Conservation (phyloP, 768 basidiomycete genomes). For the Cyclocybe aegerita region DNA sequence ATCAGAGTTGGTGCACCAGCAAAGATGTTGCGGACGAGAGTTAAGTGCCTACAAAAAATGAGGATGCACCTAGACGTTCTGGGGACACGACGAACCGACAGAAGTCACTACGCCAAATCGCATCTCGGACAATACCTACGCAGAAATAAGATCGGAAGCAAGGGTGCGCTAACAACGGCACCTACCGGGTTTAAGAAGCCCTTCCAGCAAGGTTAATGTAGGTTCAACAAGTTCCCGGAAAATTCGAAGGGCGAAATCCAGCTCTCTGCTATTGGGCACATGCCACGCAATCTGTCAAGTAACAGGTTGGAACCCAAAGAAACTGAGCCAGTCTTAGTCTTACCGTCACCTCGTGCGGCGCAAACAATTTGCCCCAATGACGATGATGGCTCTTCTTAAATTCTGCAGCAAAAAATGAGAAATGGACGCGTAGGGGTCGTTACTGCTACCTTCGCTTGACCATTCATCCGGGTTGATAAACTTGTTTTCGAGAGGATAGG, state of each 20-base stretch:
- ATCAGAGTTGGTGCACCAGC: constrained; percentile 69
- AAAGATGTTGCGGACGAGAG: constrained; percentile 73
- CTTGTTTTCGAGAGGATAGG: constrained; percentile 78
- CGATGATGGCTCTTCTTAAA: constrained; percentile 69
- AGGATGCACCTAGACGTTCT: background rate
- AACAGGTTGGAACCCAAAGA: background rate
- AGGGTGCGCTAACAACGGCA: constrained; percentile 2
- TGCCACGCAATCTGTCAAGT: constrained; percentile 71
- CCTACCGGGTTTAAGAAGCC: constrained; percentile 52
- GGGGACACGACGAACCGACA: constrained; percentile 53
- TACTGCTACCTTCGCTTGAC: constrained; percentile 59
- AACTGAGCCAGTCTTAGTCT: constrained; percentile 9
- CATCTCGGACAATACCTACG: constrained; percentile 48
- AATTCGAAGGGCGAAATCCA: constrained; percentile 70
- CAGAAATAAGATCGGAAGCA: constrained; percentile 4
- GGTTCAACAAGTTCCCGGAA: constrained; percentile 69
- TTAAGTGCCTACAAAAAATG: constrained; percentile 50
- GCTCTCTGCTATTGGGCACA: constrained; percentile 66
- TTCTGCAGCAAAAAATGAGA: constrained; percentile 36
- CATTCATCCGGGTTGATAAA: constrained; percentile 81
- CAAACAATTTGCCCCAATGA: constrained; percentile 81
- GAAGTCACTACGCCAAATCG: constrained; percentile 82
- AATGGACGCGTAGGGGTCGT: background rate
- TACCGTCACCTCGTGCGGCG: constrained; percentile 68
- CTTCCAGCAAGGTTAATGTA: constrained; percentile 53